These are phyloP conservation scores for Cladophialophora yegresii DNA, from an alignment of 2,329 filamentous ascomycete species.

Conservation along the genomic window DNA sequence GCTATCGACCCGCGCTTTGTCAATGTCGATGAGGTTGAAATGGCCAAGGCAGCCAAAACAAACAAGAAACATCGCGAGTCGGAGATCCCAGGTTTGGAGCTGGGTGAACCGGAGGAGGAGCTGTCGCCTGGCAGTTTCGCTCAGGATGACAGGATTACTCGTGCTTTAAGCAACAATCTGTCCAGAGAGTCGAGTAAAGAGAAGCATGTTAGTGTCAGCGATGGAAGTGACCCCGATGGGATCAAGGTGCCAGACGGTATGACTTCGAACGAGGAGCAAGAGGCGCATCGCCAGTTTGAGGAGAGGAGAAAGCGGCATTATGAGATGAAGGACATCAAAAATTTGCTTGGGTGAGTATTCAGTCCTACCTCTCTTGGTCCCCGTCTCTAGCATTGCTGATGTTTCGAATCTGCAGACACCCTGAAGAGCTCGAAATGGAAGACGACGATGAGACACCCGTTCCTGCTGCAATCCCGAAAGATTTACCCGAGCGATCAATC, in stretches of 20 bases:
- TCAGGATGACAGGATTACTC: constrained; percentile 50
- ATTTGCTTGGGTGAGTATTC: constrained; percentile 69
- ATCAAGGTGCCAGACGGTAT: constrained; percentile 53
- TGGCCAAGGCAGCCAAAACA: constrained; percentile 45
- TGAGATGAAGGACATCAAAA: constrained; percentile 95
- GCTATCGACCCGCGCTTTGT: constrained; percentile 38
- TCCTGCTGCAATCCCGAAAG: constrained; percentile 39
- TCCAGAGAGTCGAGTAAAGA: constrained; percentile 50
- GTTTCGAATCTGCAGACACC: constrained; percentile 50
- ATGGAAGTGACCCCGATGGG: constrained; percentile 51
- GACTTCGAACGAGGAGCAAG: constrained; percentile 70
- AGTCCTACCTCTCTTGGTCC: constrained; percentile 6
- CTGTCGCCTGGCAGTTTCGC: constrained; percentile 50
- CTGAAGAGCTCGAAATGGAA: constrained; percentile 64
- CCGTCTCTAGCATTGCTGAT: background rate
- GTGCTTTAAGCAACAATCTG: constrained; percentile 42
- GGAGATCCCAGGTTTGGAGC: constrained; percentile 86
- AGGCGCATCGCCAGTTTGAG: constrained; percentile 93
- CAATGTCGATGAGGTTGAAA: constrained; percentile 63
- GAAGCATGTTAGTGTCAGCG: constrained; percentile 80
- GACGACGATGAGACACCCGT: constrained; percentile 60
- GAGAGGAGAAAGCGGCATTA: constrained; percentile 93
- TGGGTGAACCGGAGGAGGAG: constrained; percentile 86
- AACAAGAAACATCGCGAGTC: constrained; percentile 59
- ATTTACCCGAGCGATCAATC: constrained; percentile 44